Evolutionary conservation across 225 moss, liverwort and hornwort genomes (phyloP).

Genomic region (Pleurozium schreberi): DNA sequence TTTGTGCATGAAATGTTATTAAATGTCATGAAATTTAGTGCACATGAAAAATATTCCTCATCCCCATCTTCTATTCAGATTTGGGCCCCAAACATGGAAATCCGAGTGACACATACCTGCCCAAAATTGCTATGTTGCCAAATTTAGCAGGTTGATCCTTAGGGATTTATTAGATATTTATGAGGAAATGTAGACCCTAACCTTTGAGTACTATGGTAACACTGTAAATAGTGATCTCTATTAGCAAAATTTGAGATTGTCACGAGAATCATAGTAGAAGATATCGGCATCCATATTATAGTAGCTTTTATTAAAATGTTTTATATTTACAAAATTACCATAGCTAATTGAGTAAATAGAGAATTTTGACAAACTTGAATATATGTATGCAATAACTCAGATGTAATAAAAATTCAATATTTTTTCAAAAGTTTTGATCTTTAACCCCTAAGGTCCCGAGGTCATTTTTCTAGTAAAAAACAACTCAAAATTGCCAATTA

Average conservation of each 20-base stretch:
- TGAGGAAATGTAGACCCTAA: accelerated
- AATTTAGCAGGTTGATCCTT: no score
- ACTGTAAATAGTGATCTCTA: neutral
- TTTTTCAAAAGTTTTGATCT: neutral
- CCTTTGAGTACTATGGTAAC: accelerated
- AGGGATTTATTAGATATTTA: neutral
- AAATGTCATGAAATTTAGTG: no score
- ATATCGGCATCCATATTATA: neutral
- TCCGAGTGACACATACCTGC: no score
- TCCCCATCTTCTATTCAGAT: no score
- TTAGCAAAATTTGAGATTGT: neutral
- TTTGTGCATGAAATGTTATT: no score
- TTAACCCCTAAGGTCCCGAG: no score
- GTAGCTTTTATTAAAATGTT: neutral
- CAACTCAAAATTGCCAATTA: no score
- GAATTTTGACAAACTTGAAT: neutral
- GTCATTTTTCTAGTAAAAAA: no score
- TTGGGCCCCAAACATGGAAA: no score
- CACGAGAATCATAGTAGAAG: neutral
- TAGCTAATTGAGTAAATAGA: neutral
- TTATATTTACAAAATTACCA: neutral
- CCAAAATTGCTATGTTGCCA: no score
- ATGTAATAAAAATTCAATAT: neutral
- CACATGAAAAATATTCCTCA: no score
- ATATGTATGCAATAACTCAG: neutral